phyloP scores from a whole-genome alignment of 106 monocot species.

The Dioscorea zingiberensis region DNA sequence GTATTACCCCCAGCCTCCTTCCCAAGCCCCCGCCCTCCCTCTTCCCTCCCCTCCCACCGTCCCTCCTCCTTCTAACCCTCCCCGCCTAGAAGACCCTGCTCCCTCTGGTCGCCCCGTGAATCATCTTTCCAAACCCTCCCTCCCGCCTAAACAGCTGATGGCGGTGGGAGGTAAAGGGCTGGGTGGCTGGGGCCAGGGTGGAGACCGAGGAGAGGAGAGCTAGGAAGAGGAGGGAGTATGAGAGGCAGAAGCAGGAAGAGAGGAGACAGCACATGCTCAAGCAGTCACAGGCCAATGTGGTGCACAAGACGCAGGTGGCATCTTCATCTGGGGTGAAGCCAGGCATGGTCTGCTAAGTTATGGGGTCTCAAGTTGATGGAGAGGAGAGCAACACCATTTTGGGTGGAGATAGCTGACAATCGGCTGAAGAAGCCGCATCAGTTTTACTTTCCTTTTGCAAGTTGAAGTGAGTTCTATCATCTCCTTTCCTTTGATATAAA shows the following conservation, averaged over 20 bases:
- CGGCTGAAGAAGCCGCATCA: slow-evolving; percentile 87
- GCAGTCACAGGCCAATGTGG: slow-evolving; percentile 67
- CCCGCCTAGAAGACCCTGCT: background rate
- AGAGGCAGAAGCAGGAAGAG: slow-evolving; percentile 81
- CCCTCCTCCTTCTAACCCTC: background rate
- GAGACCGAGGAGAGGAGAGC: slow-evolving; percentile 85
- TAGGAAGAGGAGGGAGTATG: slow-evolving; percentile 78
- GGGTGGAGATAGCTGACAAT: slow-evolving; percentile 63
- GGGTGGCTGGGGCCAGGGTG: slow-evolving; percentile 24
- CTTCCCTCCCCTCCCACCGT: background rate
- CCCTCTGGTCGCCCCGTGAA: background rate
- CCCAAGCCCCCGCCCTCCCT: background rate
- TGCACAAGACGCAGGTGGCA: slow-evolving; percentile 62
- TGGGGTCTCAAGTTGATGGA: slow-evolving; percentile 45
- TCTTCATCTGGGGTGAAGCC: slow-evolving; percentile 22
- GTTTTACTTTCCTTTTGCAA: slow-evolving; percentile 96
- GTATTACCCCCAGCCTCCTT: background rate
- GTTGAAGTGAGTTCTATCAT: slow-evolving; percentile 54
- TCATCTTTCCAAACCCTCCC: background rate
- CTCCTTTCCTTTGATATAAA: background rate
- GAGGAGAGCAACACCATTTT: slow-evolving; percentile 34
- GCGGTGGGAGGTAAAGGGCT: slow-evolving; percentile 3
- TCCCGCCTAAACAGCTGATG: slow-evolving; percentile 13
- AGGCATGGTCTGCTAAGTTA: slow-evolving; percentile 22
- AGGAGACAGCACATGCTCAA: slow-evolving; percentile 57